phyloP scores from a whole-genome alignment of 2,329 filamentous ascomycete genomes.

The Xylaria sp. region DNA sequence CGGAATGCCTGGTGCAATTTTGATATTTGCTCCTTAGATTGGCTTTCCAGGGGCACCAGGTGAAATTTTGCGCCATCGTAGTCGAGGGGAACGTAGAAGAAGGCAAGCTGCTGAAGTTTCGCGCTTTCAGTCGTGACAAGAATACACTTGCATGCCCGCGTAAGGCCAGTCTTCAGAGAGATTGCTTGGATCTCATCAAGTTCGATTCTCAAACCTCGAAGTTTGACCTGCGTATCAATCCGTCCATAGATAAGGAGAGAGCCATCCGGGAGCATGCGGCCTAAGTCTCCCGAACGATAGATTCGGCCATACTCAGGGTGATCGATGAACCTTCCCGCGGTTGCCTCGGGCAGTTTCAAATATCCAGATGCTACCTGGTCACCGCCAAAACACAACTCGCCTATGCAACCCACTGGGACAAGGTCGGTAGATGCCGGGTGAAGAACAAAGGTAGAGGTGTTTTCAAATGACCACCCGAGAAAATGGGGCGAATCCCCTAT shows the following conservation, averaged over 20 bases:
- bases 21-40: slow-evolving; percentile 31
- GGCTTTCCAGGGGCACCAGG: slow-evolving; percentile 35
- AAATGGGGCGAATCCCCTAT: slow-evolving; percentile 60
- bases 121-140: slow-evolving; percentile 42
- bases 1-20: slow-evolving; percentile 51
- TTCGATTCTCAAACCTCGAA: slow-evolving; percentile 75
- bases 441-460: slow-evolving; percentile 69
- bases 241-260: slow-evolving; percentile 68
- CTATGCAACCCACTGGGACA: slow-evolving; percentile 65
- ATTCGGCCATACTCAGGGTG: slow-evolving; percentile 66
- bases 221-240: slow-evolving; percentile 74
- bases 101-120: slow-evolving; percentile 51
- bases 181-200: slow-evolving; percentile 66
- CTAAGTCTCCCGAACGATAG: slow-evolving; percentile 79
- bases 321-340: slow-evolving; percentile 60
- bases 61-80: slow-evolving; percentile 28
- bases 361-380: slow-evolving; percentile 72
- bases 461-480: slow-evolving; percentile 68
- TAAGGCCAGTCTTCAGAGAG: slow-evolving; percentile 47
- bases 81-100: slow-evolving; percentile 59
- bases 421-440: slow-evolving; percentile 40
- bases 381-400: slow-evolving; percentile 83
- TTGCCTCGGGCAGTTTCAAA: slow-evolving; percentile 59
- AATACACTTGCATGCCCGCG: slow-evolving; percentile 60
- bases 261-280: slow-evolving; percentile 70